phyloP scores from a whole-genome alignment of 768 basidiomycete genomes.

The Boletus bicolor region DNA sequence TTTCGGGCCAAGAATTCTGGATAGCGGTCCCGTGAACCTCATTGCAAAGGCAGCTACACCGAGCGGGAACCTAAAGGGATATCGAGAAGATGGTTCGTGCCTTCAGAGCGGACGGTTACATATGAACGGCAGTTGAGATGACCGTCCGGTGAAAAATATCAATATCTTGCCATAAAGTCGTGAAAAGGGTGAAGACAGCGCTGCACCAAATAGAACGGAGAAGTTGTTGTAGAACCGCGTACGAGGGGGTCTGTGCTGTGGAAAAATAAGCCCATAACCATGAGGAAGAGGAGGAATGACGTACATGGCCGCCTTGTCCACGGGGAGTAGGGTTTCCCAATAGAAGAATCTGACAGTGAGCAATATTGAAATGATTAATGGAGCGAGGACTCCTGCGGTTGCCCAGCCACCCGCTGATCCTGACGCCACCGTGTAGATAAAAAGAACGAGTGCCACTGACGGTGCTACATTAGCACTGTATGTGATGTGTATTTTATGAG shows the following conservation, averaged over 20 bases:
- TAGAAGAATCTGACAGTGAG: conserved; percentile 44
- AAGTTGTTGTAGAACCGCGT: conserved; percentile 44
- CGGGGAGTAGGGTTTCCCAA: conserved; percentile 44
- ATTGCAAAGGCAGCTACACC: conserved; percentile 37
- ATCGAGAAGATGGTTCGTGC: neutral
- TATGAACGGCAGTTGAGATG: conserved; percentile 39
- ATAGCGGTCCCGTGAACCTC: conserved; percentile 39
- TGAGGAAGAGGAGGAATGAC: conserved; percentile 6
- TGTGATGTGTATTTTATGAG: neutral
- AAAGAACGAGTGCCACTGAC: conserved; percentile 36
- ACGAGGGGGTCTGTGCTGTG: conserved; percentile 35
- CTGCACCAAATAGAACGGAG: conserved; percentile 34
- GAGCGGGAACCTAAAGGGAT: conserved; percentile 36
- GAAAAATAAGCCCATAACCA: neutral
- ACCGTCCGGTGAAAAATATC: conserved; percentile 40
- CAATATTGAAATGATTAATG: conserved; percentile 44
- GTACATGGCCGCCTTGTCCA: conserved; percentile 42
- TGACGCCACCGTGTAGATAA: conserved; percentile 42
- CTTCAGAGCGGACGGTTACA: conserved; percentile 26
- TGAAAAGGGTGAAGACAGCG: conserved; percentile 33
- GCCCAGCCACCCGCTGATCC: conserved; percentile 51
- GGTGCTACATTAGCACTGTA: neutral
- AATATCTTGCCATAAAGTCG: conserved; percentile 41
- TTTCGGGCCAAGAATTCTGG: conserved; percentile 39
- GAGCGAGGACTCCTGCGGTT: conserved; percentile 41